Percentiles rank a stretch among this genome's conserved stretches.
Evolutionary conservation across 257 asterid genomes (phyloP).

Genomic region (Rehmannia glutinosa): DNA sequence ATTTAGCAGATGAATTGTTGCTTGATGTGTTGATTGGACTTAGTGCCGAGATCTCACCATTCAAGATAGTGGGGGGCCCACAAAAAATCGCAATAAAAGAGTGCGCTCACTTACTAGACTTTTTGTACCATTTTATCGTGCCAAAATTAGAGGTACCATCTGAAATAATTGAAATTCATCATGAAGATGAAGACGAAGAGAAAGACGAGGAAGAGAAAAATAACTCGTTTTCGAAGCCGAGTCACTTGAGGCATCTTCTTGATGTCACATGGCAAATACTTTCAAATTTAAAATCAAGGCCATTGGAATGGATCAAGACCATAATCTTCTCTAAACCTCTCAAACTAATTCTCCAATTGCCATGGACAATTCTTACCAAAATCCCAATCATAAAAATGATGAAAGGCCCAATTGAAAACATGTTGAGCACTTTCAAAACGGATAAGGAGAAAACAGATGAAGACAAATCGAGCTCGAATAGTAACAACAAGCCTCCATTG

Average conservation of each 20-base stretch:
- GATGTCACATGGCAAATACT: conserved; percentile 18
- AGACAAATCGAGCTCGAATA: not conserved
- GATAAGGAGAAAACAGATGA: conserved; percentile 10
- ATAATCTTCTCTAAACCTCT: conserved; percentile 33
- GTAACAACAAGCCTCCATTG: conserved; percentile 30
- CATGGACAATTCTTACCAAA: conserved; percentile 31
- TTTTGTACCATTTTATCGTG: conserved; percentile 45
- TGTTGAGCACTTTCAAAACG: not conserved
- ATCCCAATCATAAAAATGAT: conserved; percentile 25
- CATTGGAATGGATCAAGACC: conserved; percentile 18
- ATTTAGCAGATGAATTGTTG: conserved; percentile 30
- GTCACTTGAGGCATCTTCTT: not conserved
- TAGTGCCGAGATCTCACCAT: conserved; percentile 38
- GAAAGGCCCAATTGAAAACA: conserved; percentile 21
- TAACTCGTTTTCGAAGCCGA: not conserved
- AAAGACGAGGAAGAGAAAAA: not conserved
- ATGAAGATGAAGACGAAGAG: not conserved
- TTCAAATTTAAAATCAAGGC: conserved; percentile 11
- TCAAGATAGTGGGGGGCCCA: conserved; percentile 20
- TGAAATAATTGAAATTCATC: conserved; percentile 7
- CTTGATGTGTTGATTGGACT: conserved; percentile 33
- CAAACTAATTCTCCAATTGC: conserved; percentile 17
- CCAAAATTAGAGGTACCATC: conserved; percentile 18
- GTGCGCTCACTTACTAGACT: conserved; percentile 44
- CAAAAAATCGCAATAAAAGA: not conserved